Base-by-base conservation (phyloP, 306 rosid species). In the Sicyos baderoa region DNA sequence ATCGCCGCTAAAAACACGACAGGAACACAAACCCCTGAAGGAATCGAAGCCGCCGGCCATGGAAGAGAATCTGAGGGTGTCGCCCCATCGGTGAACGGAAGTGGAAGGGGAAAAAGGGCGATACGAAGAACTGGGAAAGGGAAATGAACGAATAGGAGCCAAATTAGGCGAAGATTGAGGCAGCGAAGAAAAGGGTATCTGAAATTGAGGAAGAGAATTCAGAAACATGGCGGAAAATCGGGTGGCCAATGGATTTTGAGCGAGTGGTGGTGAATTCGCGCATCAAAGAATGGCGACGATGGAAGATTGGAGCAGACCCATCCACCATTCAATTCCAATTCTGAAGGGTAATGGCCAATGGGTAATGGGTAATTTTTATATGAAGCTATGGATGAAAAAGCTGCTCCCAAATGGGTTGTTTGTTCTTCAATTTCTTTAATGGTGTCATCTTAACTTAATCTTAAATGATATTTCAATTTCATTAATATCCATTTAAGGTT, bases 151-250 rank as follows among this genome's bases (percentile, higher is more conserved):
- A n/a, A 48, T 2, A 54, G 21, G 84, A 77, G 75, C 62, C 53
- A 52, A 76, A 72, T 52, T 50, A 37, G 76, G 82, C 23, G 19
- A 22, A 73, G 74, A 52, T 8, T 82, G 66, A 14, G 76, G 78
- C 16, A 72, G 77, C 32, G 50, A 62, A 49, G 16, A 49, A 15
- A 61, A 52, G 72, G 48, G 23, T 69, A 53, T 13, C 76, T 77
- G 52, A 72, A 66, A 42, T 67, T 74, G 76, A 68, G 79, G 50
- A 18, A 72, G 81, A 73, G 79, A 79, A 37, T 75, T 82, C 0
- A 82, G 42, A 55, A 82, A 85, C 86, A 79, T 75, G 2, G 8
- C 59, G 42, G 42, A 29, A 6, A 35, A 35, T 35, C 42, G 42
- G 42, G 0, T 6, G 21, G 32, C 13, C 19, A 17, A 17, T 37